Percentiles rank a stretch among this genome's conserved stretches.
Evolutionary conservation across 768 basidiomycete genomes (phyloP).

Genomic region (Lanmaoa pseudosensibilis): DNA sequence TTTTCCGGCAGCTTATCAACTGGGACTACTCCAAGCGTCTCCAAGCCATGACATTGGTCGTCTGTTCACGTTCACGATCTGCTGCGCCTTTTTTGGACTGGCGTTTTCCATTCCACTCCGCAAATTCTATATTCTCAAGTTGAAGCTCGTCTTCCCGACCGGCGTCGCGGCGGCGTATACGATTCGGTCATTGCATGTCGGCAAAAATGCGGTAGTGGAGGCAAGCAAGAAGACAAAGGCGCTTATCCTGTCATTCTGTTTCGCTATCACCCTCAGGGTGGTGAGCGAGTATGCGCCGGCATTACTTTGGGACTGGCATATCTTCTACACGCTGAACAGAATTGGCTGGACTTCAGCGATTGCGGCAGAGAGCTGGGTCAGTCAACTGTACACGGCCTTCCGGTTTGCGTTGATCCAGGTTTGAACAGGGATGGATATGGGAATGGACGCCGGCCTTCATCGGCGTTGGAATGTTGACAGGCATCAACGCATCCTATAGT

Average conservation of each 20-base stretch:
- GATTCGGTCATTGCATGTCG: neutral
- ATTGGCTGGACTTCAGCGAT: neutral
- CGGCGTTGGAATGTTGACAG: constrained; percentile 58
- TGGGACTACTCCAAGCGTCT: neutral
- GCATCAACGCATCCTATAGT: constrained; percentile 58
- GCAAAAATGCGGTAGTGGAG: neutral
- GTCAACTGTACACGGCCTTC: neutral
- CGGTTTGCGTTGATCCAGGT: neutral
- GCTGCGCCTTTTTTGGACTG: constrained; percentile 2
- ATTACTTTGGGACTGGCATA: constrained; percentile 1
- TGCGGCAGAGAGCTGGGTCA: constrained; percentile 1
- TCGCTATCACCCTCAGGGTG: neutral
- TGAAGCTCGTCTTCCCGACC: constrained; percentile 1
- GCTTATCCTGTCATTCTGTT: neutral
- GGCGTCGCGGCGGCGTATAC: neutral
- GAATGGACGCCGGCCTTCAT: constrained; percentile 54
- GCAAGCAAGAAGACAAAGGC: constrained; percentile 1
- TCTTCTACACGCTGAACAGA: neutral
- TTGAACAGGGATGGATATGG: constrained; percentile 21
- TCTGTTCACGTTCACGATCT: neutral
- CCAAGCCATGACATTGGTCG: neutral
- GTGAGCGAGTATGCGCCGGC: constrained; percentile 1
- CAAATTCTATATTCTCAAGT: neutral
- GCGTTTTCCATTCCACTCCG: neutral
- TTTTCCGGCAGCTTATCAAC: neutral